phyloP scores from a whole-genome alignment of 495 filamentous ascomycete genomes.

The Tuber umbilicatum region DNA sequence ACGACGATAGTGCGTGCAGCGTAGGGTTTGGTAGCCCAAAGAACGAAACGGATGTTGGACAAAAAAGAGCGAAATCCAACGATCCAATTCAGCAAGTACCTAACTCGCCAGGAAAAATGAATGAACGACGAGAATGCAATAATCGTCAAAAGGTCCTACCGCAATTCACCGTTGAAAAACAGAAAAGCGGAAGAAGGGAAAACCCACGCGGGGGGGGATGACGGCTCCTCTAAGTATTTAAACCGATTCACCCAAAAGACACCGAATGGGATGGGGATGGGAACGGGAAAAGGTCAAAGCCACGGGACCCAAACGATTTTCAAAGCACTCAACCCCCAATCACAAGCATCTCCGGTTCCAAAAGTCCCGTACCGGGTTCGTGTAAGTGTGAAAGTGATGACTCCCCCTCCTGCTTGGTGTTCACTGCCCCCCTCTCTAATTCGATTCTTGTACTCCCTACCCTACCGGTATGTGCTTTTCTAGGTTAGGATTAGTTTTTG shows the following conservation, averaged over 20 bases:
- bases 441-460: neutral
- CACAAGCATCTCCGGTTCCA: neutral
- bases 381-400: neutral
- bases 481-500: neutral
- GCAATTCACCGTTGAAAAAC: neutral
- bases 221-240: neutral
- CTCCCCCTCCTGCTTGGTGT: neutral
- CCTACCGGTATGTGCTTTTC: neutral
- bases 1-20: neutral
- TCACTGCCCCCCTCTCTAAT: neutral
- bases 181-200: neutral
- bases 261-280: neutral
- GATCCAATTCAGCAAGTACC: neutral
- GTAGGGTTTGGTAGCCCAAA: neutral
- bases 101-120: neutral
- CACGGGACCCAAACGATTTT: neutral
- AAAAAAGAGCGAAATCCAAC: constrained; percentile 1
- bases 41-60: constrained; percentile 3
- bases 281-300: neutral
- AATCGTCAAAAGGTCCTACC: constrained; percentile 2
- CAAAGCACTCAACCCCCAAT: neutral
- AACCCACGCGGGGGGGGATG: neutral
- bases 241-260: neutral
- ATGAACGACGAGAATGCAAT: neutral
- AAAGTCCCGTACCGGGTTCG: neutral